These are phyloP conservation scores for Neurospora sp. DNA, from an alignment of 495 filamentous ascomycete genomes.

Conservation along the genomic window DNA sequence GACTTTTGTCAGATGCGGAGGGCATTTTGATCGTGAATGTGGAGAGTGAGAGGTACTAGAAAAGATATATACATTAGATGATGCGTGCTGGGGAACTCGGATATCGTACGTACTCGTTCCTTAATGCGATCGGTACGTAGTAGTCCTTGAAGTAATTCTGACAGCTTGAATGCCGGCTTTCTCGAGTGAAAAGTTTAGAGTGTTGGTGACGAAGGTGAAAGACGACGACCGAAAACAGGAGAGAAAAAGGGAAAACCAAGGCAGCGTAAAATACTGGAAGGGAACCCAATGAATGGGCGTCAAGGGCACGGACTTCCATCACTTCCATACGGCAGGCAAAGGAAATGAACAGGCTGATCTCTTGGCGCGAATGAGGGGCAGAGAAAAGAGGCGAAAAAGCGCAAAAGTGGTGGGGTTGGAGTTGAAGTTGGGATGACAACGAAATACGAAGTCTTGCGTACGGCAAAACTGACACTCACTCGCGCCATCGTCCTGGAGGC, in stretches of 20 bases:
- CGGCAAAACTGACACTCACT: background rate
- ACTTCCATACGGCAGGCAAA: background rate
- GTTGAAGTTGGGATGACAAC: background rate
- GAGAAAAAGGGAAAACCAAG: background rate
- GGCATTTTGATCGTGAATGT: too few species aligned
- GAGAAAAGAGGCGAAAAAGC: too few species aligned
- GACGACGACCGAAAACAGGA: background rate
- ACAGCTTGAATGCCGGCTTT: background rate
- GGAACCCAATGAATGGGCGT: background rate
- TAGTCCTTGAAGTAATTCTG: too few species aligned
- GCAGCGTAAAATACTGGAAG: background rate
- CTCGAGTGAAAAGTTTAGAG: background rate
- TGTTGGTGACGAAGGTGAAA: background rate
- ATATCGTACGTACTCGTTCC: too few species aligned
- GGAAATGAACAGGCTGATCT: background rate
- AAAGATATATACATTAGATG: too few species aligned
- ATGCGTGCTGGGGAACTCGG: too few species aligned
- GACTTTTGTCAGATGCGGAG: too few species aligned
- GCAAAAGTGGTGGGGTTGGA: background rate
- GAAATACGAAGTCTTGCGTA: too few species aligned
- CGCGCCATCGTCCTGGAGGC: background rate
- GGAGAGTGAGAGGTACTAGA: too few species aligned
- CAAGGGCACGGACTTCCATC: too few species aligned
- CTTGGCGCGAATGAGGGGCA: too few species aligned
- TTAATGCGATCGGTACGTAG: too few species aligned